phyloP scores from a whole-genome alignment of 352 stramenopile species.

The Phytophthora tentaculata region DNA sequence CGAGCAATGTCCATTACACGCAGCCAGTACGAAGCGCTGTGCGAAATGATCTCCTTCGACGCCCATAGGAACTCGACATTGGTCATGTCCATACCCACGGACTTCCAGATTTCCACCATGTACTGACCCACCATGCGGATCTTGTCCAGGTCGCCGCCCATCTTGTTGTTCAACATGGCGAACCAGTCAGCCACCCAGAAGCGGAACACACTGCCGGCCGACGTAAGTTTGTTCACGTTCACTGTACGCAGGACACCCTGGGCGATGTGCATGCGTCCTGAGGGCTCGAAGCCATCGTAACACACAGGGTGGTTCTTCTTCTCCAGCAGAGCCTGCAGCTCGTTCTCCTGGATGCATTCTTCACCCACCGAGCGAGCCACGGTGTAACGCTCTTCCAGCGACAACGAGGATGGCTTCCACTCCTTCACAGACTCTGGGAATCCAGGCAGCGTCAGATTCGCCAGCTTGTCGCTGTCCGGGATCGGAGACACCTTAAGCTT shows the following conservation, averaged over 20 bases:
- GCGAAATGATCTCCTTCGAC: slow-evolving; percentile 94
- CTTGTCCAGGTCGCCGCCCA: slow-evolving; percentile 97
- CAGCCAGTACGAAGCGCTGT: slow-evolving; percentile 92
- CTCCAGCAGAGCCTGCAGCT: slow-evolving; percentile 83
- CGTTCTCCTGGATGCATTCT: slow-evolving; percentile 94
- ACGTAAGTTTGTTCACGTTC: slow-evolving; percentile 97
- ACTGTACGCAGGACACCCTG: slow-evolving; percentile 97
- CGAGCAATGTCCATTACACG: slow-evolving; percentile 95
- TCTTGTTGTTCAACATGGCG: slow-evolving; percentile 99
- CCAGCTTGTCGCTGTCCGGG: slow-evolving; percentile 76
- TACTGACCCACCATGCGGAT: slow-evolving; percentile 96
- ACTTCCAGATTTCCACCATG: slow-evolving; percentile 99
- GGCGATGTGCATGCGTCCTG: slow-evolving; percentile 99
- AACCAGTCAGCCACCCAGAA: slow-evolving; percentile 99
- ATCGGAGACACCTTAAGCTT: slow-evolving; percentile 78
- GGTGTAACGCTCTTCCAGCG: slow-evolving; percentile 82
- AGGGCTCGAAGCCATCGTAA: slow-evolving; percentile 99
- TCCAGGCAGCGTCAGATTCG: slow-evolving; percentile 63
- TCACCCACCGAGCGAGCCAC: slow-evolving; percentile 89
- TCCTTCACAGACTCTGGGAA: slow-evolving; percentile 67
- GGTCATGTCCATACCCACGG: slow-evolving; percentile 98
- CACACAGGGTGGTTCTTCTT: slow-evolving; percentile 92
- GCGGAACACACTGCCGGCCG: slow-evolving; percentile 95
- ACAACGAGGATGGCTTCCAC: slow-evolving; percentile 81
- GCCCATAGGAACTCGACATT: slow-evolving; percentile 99